phyloP scores from a whole-genome alignment of 164 flowering plant genomes.

The Cinnamomum chago region DNA sequence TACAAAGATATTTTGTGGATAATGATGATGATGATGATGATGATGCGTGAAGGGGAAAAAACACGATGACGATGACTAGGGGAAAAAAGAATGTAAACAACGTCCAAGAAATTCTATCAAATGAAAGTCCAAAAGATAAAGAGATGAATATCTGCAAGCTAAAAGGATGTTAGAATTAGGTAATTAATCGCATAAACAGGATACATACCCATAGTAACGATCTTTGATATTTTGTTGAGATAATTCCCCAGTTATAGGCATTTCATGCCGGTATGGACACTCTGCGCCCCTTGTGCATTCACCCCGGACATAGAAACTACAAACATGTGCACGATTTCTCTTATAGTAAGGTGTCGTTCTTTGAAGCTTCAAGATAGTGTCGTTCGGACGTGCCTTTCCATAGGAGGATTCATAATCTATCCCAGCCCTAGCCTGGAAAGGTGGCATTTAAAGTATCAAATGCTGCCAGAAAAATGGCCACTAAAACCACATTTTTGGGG shows the following conservation, averaged over 20 bases:
- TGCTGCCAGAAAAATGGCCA: neutral
- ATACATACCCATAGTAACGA: slow-evolving; percentile 92
- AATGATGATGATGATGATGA: too few relatives aligned
- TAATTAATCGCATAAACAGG: neutral
- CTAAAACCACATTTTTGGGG: neutral
- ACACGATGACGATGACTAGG: neutral
- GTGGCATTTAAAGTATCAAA: too few relatives aligned
- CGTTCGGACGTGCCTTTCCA: slow-evolving; percentile 74
- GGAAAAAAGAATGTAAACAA: neutral
- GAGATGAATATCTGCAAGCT: neutral
- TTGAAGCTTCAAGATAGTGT: slow-evolving; percentile 86
- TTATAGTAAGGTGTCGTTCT: slow-evolving; percentile 88
- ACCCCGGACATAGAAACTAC: slow-evolving; percentile 89
- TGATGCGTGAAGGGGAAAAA: neutral
- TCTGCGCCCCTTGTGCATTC: slow-evolving; percentile 97
- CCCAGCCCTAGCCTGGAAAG: slow-evolving; percentile 78
- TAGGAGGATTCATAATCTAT: slow-evolving; percentile 82
- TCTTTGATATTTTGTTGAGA: slow-evolving; percentile 95
- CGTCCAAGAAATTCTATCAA: neutral
- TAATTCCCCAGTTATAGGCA: slow-evolving; percentile 91
- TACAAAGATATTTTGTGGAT: too few relatives aligned
- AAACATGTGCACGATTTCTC: slow-evolving; percentile 87
- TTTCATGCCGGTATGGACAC: slow-evolving; percentile 96
- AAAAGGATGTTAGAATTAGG: neutral
- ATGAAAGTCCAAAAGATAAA: neutral